Evolutionary conservation across 2,329 filamentous ascomycete species (phyloP).

Genomic region (Basipetospora sp.): DNA sequence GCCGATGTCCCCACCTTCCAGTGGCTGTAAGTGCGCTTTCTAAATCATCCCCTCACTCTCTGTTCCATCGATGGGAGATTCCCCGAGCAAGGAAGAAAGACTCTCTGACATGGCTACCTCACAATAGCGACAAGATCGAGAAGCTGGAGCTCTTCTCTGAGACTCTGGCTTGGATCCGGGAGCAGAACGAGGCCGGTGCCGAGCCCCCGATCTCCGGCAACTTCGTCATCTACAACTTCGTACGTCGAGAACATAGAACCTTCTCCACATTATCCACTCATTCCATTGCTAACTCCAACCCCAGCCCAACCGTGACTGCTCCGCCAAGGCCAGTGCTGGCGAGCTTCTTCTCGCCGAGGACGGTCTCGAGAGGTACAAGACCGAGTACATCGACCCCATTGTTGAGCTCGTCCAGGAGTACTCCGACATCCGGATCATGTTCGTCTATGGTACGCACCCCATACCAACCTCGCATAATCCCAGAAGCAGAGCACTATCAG

Average conservation of each 20-base stretch:
- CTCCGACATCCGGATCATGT: conserved; percentile 27
- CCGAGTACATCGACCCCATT: conserved; percentile 35
- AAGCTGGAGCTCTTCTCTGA: conserved; percentile 32
- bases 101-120: too few relatives aligned
- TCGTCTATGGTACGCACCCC: conserved; percentile 12
- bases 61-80: too few relatives aligned
- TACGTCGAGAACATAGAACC: too few relatives aligned
- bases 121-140: conserved; percentile 30
- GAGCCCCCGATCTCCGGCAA: conserved; percentile 27
- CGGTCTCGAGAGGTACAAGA: conserved; percentile 39
- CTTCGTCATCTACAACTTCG: conserved; percentile 39
- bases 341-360: conserved; percentile 35
- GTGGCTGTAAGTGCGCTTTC: conserved; percentile 22
- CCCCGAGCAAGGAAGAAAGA: background rate
- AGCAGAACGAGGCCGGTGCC: conserved; percentile 20
- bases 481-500: too few relatives aligned
- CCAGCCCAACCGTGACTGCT: conserved; percentile 40
- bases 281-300: too few relatives aligned
- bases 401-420: conserved; percentile 26
- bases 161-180: conserved; percentile 30
- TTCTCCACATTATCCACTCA: too few relatives aligned
- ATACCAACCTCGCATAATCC: conserved; percentile 20
- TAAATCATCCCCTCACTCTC: too few relatives aligned
- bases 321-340: conserved; percentile 41
- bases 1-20: conserved; percentile 38